A percentile compares a stretch with the other conserved stretches of the same genome.
Conservation (phyloP, 2,329 filamentous ascomycete species). For the Ilyonectria sp. region DNA sequence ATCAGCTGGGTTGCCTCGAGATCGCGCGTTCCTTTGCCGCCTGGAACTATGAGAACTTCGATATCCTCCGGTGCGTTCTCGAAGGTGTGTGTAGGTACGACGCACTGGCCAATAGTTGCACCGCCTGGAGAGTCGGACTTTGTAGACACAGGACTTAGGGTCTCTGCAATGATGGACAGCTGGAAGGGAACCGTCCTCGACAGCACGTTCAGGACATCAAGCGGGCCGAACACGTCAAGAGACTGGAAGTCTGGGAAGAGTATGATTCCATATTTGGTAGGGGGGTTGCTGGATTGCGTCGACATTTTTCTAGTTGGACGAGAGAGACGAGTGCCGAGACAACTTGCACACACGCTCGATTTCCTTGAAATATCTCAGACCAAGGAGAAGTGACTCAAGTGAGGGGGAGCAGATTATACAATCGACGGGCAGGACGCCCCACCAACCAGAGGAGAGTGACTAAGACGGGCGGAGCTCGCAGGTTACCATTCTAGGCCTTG, state of each 20-base stretch:
- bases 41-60: slow-evolving; percentile 58
- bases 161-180: slow-evolving; percentile 48
- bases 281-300: not conserved
- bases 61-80: slow-evolving; percentile 52
- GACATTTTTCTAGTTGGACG: not conserved
- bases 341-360: no score
- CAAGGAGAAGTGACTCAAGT: no score
- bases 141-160: slow-evolving; percentile 51
- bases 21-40: slow-evolving; percentile 53
- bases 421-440: no score
- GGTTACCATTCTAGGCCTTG: no score
- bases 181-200: slow-evolving; percentile 42
- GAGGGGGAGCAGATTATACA: no score
- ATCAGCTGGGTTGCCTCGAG: slow-evolving; percentile 41
- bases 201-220: slow-evolving; percentile 53
- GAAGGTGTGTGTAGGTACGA: slow-evolving; percentile 57
- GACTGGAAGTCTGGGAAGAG: slow-evolving; percentile 46
- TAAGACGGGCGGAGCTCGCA: no score
- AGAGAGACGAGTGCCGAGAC: not conserved
- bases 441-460: no score
- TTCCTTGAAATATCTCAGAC: no score
- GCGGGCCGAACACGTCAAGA: slow-evolving; percentile 51
- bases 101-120: slow-evolving; percentile 48
- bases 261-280: slow-evolving; percentile 41
- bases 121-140: slow-evolving; percentile 3